Conservation (phyloP, 1,284 basidiomycete genomes). For the Tylopilus sp. region DNA sequence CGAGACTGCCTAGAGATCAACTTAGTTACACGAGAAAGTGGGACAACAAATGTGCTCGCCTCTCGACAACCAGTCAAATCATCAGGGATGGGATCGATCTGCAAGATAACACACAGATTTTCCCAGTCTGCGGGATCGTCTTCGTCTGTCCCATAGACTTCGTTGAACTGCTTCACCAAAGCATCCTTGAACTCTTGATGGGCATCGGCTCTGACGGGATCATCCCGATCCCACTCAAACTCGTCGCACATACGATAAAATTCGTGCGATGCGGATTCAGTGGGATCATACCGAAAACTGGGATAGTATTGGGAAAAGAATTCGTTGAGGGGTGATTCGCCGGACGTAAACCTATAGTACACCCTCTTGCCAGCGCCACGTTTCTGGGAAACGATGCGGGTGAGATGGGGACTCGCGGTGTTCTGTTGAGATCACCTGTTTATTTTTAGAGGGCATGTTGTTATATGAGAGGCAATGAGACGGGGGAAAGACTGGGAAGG, state of each 20-base stretch:
- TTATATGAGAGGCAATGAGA: background rate
- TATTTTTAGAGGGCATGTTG: background rate
- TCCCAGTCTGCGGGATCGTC: constrained; percentile 17
- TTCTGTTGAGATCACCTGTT: constrained; percentile 1
- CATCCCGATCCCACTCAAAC: constrained; percentile 7
- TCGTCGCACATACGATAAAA: constrained; percentile 33
- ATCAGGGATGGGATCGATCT: constrained; percentile 22
- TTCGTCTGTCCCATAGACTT: constrained; percentile 24
- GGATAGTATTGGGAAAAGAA: constrained; percentile 22
- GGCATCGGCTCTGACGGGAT: background rate
- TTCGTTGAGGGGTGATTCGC: background rate
- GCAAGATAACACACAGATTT: constrained; percentile 14
- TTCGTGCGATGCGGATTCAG: constrained; percentile 29
- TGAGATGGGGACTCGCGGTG: background rate
- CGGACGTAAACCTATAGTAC: no score
- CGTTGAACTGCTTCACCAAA: constrained; percentile 28
- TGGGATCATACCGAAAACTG: constrained; percentile 19
- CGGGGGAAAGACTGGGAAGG: no score
- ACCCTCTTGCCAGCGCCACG: no score
- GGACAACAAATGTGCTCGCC: constrained; percentile 8
- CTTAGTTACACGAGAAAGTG: background rate
- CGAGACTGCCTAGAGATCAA: constrained; percentile 14
- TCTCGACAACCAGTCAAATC: constrained; percentile 15
- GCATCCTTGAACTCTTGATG: constrained; percentile 23
- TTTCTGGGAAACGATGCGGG: background rate